Evolutionary conservation across 2,329 filamentous ascomycete genomes (phyloP), one percentile per base, ranked within the genome.

Genomic region (Ophiobolus disseminans): DNA sequence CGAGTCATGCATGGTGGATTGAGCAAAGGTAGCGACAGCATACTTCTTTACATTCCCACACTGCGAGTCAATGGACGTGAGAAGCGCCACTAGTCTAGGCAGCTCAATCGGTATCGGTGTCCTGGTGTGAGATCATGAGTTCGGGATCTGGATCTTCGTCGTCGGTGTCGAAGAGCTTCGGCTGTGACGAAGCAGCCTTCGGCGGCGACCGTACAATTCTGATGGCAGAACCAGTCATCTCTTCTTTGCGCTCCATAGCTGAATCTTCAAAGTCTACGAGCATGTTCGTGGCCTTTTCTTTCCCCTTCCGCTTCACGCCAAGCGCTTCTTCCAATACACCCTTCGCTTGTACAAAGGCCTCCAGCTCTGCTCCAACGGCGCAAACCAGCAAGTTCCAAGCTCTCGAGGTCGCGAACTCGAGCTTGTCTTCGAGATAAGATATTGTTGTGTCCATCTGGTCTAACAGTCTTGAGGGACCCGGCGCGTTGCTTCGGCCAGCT

Each of bases 331-430:
- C 65, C n/a, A 90, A 73, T 32, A 90, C 76, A 3, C 76, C 70
- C 57, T 81, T 79, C 1, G 85, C 86, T 60, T 86, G 82, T 23
- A 75, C 75, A 51, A 89, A 86, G 2, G 86, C 86, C 49, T 87
- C 85, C 1, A 89, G 65, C 67, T 90, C 89, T 0, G 89, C 89
- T 0, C 88, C 87, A 25, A 93, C 85, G 9, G 88, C 88, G 41
- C 84, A 89, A 4, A 91, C 85, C 14, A 93, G 77, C 13, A 92
- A 74, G 47, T 87, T 91, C 89, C 89, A 93, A 13, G 81, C 79
- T 47, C 82, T 82, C 1, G 78, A 74, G 51, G 88, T 83, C 0
- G 86, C 86, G 2, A 80, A 65, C 1, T 77, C 73, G 20, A 86
- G 62, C 16, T 80, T 78, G 13, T 77, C 72, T 43, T 85, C 79